These are phyloP conservation scores for Nepenthes mirabilis DNA, from an alignment of 148 eudicot species.

Conservation along the genomic window DNA sequence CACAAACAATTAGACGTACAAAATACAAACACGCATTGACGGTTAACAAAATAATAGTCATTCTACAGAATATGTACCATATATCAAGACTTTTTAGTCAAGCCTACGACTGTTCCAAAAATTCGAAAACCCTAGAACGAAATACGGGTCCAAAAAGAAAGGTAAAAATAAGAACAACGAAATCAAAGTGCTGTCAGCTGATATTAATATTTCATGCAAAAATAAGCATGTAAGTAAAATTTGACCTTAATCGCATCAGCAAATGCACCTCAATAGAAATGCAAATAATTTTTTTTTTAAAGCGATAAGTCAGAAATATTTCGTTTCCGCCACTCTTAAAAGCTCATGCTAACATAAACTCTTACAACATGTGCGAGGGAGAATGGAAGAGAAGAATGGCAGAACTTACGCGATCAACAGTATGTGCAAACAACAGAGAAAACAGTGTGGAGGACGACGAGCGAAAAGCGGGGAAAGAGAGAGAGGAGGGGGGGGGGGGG, in stretches of 20 bases:
- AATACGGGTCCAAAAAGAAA: too few relatives aligned
- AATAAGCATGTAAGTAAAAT: not conserved
- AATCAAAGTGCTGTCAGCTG: too few relatives aligned
- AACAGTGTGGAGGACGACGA: constrained; percentile 2
- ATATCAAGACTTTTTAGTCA: not conserved
- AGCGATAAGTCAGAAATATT: not conserved
- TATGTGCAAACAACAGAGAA: constrained; percentile 3
- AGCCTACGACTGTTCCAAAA: not conserved
- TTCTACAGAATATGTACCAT: not conserved
- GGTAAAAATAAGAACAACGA: too few relatives aligned
- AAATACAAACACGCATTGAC: constrained; percentile 12
- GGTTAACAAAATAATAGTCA: constrained; percentile 9
- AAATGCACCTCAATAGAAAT: constrained; percentile 4
- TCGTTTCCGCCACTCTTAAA: constrained; percentile 21
- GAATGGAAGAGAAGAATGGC: not conserved
- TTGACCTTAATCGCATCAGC: not conserved
- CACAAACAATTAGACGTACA: constrained; percentile 1
- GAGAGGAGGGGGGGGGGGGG: not conserved
- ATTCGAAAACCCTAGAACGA: not conserved
- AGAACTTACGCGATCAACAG: constrained; percentile 16
- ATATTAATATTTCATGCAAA: too few relatives aligned
- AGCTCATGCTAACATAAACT: constrained; percentile 9
- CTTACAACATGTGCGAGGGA: not conserved
- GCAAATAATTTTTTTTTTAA: not conserved
- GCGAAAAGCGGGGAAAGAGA: not conserved